Conservation (phyloP, 106 monocot genomes). For the Dendrobium officinale region DNA sequence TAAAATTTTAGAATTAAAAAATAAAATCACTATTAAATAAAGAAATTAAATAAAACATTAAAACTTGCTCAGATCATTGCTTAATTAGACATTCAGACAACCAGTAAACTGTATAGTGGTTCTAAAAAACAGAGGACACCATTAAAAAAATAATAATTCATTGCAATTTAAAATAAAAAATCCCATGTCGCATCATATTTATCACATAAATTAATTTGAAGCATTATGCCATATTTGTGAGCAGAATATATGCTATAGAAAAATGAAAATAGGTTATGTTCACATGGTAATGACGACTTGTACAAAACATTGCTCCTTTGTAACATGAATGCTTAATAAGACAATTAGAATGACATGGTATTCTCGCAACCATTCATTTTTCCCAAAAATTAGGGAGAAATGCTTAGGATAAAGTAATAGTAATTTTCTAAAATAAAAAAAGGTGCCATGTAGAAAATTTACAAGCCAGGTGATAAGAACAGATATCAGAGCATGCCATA, state of each 20-base stretch:
- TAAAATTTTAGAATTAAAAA: no score
- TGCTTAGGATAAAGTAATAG: neutral
- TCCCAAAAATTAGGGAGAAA: neutral
- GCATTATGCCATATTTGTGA: neutral
- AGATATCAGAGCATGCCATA: conserved; percentile 20
- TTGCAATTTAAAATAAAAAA: neutral
- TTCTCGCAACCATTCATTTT: neutral
- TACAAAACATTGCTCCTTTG: neutral
- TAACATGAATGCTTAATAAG: neutral
- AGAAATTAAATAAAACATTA: no score
- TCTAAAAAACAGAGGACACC: no score
- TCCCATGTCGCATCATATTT: neutral
- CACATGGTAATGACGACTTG: neutral
- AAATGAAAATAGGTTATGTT: neutral
- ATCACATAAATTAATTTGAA: neutral
- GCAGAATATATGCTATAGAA: neutral
- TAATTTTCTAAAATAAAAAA: neutral
- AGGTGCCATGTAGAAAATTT: neutral
- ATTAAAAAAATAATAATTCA: neutral
- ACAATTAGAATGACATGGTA: neutral
- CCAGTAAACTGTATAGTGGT: no score
- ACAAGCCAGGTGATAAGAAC: neutral
- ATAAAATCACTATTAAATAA: no score
- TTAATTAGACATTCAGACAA: no score
- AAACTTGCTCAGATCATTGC: no score